Conservation (phyloP, 208 protist genomes). For the Novymonas esmeraldas region DNA sequence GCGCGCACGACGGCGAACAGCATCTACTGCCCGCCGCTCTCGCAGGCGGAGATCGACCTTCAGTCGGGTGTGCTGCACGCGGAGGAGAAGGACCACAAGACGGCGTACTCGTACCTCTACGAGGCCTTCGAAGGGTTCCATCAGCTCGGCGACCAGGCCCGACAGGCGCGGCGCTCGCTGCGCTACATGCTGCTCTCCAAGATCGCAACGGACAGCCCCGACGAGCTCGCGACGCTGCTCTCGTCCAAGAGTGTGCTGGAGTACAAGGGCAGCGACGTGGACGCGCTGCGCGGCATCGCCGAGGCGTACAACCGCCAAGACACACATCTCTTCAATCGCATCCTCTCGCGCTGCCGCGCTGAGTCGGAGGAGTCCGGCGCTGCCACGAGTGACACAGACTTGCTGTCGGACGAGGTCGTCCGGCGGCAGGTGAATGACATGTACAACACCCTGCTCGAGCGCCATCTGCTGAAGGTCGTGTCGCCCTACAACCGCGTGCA, state of each 20-base stretch:
- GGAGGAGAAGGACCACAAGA: conserved; percentile 98
- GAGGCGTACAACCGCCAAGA: conserved; percentile 94
- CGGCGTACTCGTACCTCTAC: conserved; percentile 98
- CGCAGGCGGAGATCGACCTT: conserved; percentile 98
- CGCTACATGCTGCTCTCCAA: conserved; percentile 99
- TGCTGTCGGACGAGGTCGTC: conserved; percentile 91
- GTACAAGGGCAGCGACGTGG: conserved; percentile 91
- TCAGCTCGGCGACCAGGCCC: conserved; percentile 80
- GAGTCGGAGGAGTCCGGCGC: conserved; percentile 17
- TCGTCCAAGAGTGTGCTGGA: conserved; percentile 91
- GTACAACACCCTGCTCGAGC: conserved; percentile 96
- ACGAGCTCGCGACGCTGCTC: conserved; percentile 82
- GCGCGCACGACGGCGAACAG: conserved; percentile 97
- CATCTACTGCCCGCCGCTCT: conserved; percentile 98
- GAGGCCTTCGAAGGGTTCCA: conserved; percentile 98
- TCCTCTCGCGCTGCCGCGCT: conserved; percentile 44
- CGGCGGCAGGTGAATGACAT: conserved; percentile 93
- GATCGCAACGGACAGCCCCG: conserved; percentile 82
- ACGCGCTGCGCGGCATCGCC: conserved; percentile 95
- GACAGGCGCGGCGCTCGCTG: conserved; percentile 86
- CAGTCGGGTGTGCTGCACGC: conserved; percentile 97
- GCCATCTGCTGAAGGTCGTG: conserved; percentile 96
- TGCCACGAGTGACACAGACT: conserved; percentile 35
- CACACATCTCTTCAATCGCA: conserved; percentile 93
- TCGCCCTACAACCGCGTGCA: conserved; percentile 97